phyloP scores from a whole-genome alignment of 345 rosid species.

The Aquilaria sinensis region DNA sequence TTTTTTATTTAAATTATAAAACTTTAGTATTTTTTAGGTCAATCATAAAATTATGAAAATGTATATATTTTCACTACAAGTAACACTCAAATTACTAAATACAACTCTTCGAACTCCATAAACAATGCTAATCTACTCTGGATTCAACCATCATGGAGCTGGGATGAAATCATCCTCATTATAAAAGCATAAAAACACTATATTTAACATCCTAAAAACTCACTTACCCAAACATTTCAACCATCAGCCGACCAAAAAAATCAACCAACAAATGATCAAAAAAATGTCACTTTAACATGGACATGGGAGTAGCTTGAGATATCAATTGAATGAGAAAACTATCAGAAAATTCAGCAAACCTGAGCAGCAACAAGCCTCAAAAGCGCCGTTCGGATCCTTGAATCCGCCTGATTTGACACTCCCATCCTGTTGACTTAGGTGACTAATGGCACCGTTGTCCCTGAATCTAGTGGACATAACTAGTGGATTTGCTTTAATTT shows the following conservation, averaged over 20 bases:
- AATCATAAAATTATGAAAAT: too few relatives aligned
- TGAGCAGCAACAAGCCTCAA: conserved; percentile 80
- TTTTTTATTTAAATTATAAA: too few relatives aligned
- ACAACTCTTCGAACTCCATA: background rate
- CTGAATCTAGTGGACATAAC: conserved; percentile 13
- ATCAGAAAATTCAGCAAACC: conserved; percentile 28
- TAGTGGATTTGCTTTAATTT: too few relatives aligned
- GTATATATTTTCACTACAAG: too few relatives aligned
- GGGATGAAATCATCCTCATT: background rate
- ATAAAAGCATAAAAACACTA: background rate
- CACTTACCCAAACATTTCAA: background rate
- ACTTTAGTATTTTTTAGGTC: too few relatives aligned
- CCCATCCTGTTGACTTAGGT: conserved; percentile 37
- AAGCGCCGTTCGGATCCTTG: conserved; percentile 77
- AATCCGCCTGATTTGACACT: conserved; percentile 72
- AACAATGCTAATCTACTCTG: background rate
- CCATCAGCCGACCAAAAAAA: conserved; percentile 1
- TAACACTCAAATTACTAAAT: too few relatives aligned
- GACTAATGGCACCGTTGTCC: conserved; percentile 2
- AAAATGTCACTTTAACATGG: background rate
- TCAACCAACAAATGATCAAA: background rate
- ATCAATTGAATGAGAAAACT: background rate
- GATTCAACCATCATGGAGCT: background rate
- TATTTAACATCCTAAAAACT: background rate
- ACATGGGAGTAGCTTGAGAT: background rate